Base-by-base conservation (phyloP, 2,329 filamentous ascomycete genomes). In the Claviceps pazoutovae region DNA sequence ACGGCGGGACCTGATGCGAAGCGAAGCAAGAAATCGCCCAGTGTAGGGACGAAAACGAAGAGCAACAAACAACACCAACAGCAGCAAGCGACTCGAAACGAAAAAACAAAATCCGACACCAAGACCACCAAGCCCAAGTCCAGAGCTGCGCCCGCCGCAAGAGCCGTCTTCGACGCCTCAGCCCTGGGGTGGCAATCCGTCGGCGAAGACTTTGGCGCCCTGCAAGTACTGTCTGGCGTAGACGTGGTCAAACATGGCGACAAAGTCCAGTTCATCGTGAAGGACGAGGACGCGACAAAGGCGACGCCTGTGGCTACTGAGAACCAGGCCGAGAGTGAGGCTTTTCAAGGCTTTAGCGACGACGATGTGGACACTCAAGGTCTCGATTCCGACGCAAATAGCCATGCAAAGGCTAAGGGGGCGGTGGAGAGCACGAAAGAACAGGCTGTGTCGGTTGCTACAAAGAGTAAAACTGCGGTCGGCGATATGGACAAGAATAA, bases 171-270 rank as follows among this genome's bases (percentile, higher is more conserved):
- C 21, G 68, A 71, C 44, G 66, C 73, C 34, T 66, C 74, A 56
- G 67, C 74, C 1, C 66, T 84, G 44, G 65, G 69, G 64, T 84
- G 80, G 80, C 72, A 76, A 59, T 82, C 91, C 46, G 88, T 96
- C 68, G 87, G 87, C n/a, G 89, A 94, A 57, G 93, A 93, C 0
- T 96, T 98, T 66, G 94, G 84, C 60, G 89, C 87, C 0, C 71
- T 98, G 1, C 89, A 98, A 61, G 90, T 97, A 61, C 84, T 97
- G 46, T 87, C 95, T 16, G 88, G 87, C 49, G 87, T 98, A 1
- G 86, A 95, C 34, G 75, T 98, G n/a, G 72, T 95, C 43, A 79
- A 76, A 55, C 74, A 83, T 34, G 81, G 80, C 7, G 69, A 74
- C 50, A 74, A 70, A 5, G 67, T 83, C 30, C 72, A 76, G 60